Percentiles rank a stretch among this genome's conserved stretches.
phyloP scores from a whole-genome alignment of 768 basidiomycete species.

The Russula olivacea region DNA sequence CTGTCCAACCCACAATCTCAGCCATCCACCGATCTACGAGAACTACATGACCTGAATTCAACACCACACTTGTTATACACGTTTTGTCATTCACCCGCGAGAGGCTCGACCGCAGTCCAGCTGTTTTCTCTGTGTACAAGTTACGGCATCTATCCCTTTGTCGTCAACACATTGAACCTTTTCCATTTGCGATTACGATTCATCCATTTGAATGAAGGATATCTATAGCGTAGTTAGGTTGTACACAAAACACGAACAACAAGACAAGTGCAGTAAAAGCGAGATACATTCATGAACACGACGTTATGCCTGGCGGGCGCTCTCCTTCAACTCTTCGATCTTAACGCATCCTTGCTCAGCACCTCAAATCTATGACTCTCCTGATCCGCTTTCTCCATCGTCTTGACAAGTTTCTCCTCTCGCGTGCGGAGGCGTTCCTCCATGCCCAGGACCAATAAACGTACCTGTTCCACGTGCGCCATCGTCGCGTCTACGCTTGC shows the following conservation, averaged over 20 bases:
- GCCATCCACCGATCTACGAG: not conserved
- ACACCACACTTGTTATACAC: not conserved
- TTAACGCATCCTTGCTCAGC: slow-evolving; percentile 32
- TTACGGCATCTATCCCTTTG: not conserved
- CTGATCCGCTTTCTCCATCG: slow-evolving; percentile 52
- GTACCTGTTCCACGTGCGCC: slow-evolving; percentile 63
- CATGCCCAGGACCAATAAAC: slow-evolving; percentile 67
- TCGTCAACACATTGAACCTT: not conserved
- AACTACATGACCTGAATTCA: not conserved
- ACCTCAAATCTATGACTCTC: slow-evolving; percentile 52
- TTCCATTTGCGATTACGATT: not conserved
- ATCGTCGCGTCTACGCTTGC: slow-evolving; percentile 38
- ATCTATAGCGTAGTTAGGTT: slow-evolving; percentile 4
- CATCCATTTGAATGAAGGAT: not conserved
- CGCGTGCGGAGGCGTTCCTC: slow-evolving; percentile 61
- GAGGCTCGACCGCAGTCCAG: not conserved
- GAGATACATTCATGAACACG: not conserved
- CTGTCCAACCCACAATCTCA: slow-evolving; percentile 6
- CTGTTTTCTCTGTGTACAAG: not conserved
- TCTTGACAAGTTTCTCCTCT: slow-evolving; percentile 56
- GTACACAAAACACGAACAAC: slow-evolving; percentile 15
- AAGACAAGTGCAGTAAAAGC: slow-evolving; percentile 4
- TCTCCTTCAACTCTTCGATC: slow-evolving; percentile 11
- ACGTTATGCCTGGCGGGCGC: not conserved
- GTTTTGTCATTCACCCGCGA: not conserved